A percentile compares a stretch with the other conserved stretches of the same genome.
Evolutionary conservation across 1,284 basidiomycete genomes (phyloP).

Genomic region (Ceratobasidium sp.): DNA sequence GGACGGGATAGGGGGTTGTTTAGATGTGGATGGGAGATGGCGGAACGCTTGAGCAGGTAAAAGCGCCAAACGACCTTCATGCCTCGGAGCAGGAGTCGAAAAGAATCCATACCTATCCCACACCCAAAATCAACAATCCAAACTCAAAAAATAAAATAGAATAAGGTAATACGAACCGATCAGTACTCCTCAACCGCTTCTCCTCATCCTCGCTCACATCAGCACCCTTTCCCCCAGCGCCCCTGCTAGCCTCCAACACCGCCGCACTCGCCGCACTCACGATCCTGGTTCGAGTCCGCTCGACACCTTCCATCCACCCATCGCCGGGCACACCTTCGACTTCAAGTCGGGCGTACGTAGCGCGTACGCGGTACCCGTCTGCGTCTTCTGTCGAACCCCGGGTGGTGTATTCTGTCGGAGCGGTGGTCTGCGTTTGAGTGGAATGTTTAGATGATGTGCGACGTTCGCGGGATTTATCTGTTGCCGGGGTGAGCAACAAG

Average conservation of each 20-base stretch:
- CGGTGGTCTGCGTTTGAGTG: conserved; percentile 10
- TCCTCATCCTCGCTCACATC: conserved; percentile 67
- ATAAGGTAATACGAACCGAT: conserved; percentile 80
- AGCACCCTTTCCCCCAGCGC: conserved; percentile 66
- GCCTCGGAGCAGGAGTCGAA: conserved; percentile 67
- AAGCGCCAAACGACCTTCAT: conserved; percentile 80
- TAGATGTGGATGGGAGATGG: conserved; percentile 69
- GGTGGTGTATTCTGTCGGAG: conserved; percentile 20
- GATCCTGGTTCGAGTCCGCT: conserved; percentile 90
- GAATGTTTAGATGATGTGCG: not conserved
- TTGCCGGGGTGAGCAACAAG: conserved; percentile 14
- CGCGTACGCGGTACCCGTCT: conserved; percentile 89
- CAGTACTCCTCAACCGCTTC: conserved; percentile 76
- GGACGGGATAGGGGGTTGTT: conserved; percentile 61
- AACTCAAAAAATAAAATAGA: conserved; percentile 42
- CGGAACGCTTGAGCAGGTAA: conserved; percentile 74
- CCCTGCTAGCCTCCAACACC: conserved; percentile 52
- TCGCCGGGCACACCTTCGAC: conserved; percentile 74
- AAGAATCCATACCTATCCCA: conserved; percentile 88
- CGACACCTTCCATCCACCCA: conserved; percentile 56
- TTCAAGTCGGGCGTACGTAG: conserved; percentile 90
- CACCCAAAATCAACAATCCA: conserved; percentile 47
- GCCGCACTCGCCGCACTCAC: conserved; percentile 46
- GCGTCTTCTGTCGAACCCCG: conserved; percentile 73
- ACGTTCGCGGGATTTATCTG: conserved; percentile 19